Evolutionary conservation across 768 basidiomycete genomes (phyloP).

Genomic region (Mycena rebaudengoi): DNA sequence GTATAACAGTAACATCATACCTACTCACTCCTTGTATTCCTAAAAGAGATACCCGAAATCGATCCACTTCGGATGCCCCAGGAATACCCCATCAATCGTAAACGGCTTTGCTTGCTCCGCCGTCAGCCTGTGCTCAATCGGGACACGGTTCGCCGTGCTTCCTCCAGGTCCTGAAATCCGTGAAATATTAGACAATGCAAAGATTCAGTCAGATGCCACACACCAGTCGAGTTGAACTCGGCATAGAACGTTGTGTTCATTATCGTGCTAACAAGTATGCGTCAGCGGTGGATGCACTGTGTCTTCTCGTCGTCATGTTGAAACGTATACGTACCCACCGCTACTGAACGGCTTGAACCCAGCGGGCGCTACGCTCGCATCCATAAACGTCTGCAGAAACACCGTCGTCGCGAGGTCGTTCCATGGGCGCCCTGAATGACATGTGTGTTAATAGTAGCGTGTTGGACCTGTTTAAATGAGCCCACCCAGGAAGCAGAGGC

Average conservation of each 20-base stretch:
- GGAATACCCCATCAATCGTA: constrained; percentile 60
- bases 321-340: constrained; percentile 49
- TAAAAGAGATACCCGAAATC: constrained; percentile 57
- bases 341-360: constrained; percentile 61
- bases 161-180: constrained; percentile 61
- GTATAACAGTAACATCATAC: too few species aligned
- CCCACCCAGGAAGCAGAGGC: constrained; percentile 60
- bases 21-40: too few species aligned
- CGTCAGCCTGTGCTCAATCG: constrained; percentile 57
- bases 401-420: constrained; percentile 65
- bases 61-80: constrained; percentile 61
- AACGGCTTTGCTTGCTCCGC: constrained; percentile 45
- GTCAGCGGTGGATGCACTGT: too few species aligned
- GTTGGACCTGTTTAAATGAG: not conserved
- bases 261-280: constrained; percentile 47
- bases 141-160: constrained; percentile 50
- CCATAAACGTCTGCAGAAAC: constrained; percentile 65
- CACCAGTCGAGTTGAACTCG: constrained; percentile 64
- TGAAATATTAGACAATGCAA: not conserved
- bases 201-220: not conserved
- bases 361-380: constrained; percentile 57
- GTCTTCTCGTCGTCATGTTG: too few species aligned
- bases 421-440: constrained; percentile 60
- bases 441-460: constrained; percentile 2
- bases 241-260: constrained; percentile 66